These are phyloP conservation scores for Annulohypoxylon maeteangense DNA, from an alignment of 495 filamentous ascomycete genomes.

Conservation along the genomic window DNA sequence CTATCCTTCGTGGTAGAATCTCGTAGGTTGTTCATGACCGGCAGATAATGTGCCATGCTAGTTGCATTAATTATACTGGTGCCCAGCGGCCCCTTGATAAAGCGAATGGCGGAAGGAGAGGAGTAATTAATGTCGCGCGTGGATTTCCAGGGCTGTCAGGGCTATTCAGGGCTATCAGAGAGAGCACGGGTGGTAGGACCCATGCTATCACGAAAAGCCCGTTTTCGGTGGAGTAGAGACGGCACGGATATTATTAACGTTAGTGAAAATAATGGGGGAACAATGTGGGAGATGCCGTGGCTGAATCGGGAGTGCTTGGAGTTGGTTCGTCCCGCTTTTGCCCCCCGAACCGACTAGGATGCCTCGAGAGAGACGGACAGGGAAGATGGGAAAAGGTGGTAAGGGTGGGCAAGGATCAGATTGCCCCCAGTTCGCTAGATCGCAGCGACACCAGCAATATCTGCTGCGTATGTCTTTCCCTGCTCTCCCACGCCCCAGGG, in stretches of 20 bases:
- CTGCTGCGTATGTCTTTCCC: constrained; percentile 14
- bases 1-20: constrained; percentile 22
- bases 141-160: constrained; percentile 24
- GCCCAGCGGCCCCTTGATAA: constrained; percentile 15
- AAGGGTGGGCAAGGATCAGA: constrained; percentile 35
- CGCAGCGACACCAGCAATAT: constrained; percentile 37
- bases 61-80: constrained; percentile 29
- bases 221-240: constrained; percentile 43
- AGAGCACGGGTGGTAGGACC: constrained; percentile 21
- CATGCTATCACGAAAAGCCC: constrained; percentile 37
- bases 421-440: constrained; percentile 43
- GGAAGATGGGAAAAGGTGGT: not conserved
- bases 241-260: constrained; percentile 50
- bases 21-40: constrained; percentile 22
- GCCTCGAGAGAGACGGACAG: not conserved
- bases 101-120: constrained; percentile 31
- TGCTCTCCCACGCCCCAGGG: constrained; percentile 44
- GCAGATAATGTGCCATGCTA: constrained; percentile 28
- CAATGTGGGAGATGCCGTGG: constrained; percentile 41
- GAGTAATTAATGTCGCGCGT: constrained; percentile 40
- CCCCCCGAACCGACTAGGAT: constrained; percentile 35
- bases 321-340: constrained; percentile 43
- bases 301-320: constrained; percentile 44
- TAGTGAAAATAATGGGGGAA: constrained; percentile 28
- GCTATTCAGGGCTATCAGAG: constrained; percentile 14